Conservation (phyloP, 345 rosid genomes). For the Eucalyptus guilfoylei region DNA sequence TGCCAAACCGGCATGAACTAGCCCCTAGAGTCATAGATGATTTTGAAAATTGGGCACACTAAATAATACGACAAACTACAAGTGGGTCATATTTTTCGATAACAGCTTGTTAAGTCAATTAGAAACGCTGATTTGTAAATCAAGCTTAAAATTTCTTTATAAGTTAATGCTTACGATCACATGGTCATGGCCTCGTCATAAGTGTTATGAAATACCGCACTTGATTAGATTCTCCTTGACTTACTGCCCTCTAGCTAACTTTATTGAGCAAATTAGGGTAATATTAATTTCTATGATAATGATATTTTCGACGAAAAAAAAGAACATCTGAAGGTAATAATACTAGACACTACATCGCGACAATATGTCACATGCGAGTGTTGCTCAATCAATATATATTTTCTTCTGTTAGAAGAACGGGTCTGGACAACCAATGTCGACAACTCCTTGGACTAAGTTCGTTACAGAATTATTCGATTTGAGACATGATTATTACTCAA, state of each 20-base stretch:
- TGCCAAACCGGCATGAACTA: not conserved
- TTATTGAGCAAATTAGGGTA: rapidly evolving
- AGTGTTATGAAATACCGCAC: too few species aligned
- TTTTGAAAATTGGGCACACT: not conserved
- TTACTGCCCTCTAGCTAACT: not conserved
- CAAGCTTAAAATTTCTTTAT: not conserved
- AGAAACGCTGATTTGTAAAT: not conserved
- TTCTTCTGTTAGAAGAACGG: rapidly evolving
- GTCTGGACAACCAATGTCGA: rapidly evolving
- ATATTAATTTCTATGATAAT: not conserved
- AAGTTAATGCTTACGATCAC: not conserved
- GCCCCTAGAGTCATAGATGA: not conserved
- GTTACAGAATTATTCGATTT: rapidly evolving
- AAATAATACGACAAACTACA: not conserved
- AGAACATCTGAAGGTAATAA: rapidly evolving
- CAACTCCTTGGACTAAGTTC: rapidly evolving
- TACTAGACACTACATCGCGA: rapidly evolving
- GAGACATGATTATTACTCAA: not conserved
- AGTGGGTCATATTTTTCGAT: not conserved
- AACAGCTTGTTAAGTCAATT: not conserved
- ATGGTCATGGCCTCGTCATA: not conserved
- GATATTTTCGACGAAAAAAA: too few species aligned
- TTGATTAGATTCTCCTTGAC: not conserved
- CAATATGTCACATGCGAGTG: not conserved
- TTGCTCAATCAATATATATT: not conserved